Percentiles rank a stretch among this genome's conserved stretches.
phyloP scores from a whole-genome alignment of 1,284 basidiomycete genomes.

The Tilletiopsis washingtonensis region DNA sequence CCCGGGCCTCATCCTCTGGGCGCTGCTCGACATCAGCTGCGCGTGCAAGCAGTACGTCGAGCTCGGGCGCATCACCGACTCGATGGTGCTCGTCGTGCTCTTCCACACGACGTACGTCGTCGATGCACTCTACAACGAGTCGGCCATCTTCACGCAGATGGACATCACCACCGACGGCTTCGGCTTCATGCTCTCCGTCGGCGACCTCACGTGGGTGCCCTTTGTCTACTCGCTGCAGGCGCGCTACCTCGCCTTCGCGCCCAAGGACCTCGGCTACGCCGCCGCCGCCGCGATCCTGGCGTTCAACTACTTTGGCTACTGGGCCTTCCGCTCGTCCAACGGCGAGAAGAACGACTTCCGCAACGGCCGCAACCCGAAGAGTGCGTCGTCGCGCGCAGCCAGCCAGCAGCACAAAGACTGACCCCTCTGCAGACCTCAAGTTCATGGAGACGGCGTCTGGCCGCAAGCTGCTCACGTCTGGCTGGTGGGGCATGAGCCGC shows the following conservation, averaged over 20 bases:
- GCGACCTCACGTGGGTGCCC: constrained; percentile 89
- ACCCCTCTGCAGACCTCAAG: constrained; percentile 56
- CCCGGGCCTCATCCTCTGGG: constrained; percentile 92
- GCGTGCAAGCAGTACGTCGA: constrained; percentile 80
- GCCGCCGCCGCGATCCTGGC: constrained; percentile 59
- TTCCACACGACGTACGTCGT: constrained; percentile 84
- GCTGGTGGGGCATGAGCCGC: constrained; percentile 92
- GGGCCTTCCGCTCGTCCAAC: constrained; percentile 82
- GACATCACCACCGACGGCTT: constrained; percentile 97
- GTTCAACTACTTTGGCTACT: constrained; percentile 72
- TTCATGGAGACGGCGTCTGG: constrained; percentile 79
- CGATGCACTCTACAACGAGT: constrained; percentile 78
- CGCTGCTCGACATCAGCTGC: constrained; percentile 82
- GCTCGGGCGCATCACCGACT: constrained; percentile 73
- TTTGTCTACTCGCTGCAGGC: constrained; percentile 91
- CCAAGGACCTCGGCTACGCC: constrained; percentile 66
- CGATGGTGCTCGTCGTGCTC: constrained; percentile 77
- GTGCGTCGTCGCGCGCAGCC: constrained; percentile 6
- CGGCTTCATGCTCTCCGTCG: constrained; percentile 94
- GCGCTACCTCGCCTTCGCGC: constrained; percentile 82
- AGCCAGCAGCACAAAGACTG: too few species aligned
- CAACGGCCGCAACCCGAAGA: constrained; percentile 87
- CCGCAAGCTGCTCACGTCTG: constrained; percentile 81
- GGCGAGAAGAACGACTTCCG: constrained; percentile 94
- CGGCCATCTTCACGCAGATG: constrained; percentile 85